Conservation (phyloP, 2,329 filamentous ascomycete species). For the Colletotrichum godetiae region DNA sequence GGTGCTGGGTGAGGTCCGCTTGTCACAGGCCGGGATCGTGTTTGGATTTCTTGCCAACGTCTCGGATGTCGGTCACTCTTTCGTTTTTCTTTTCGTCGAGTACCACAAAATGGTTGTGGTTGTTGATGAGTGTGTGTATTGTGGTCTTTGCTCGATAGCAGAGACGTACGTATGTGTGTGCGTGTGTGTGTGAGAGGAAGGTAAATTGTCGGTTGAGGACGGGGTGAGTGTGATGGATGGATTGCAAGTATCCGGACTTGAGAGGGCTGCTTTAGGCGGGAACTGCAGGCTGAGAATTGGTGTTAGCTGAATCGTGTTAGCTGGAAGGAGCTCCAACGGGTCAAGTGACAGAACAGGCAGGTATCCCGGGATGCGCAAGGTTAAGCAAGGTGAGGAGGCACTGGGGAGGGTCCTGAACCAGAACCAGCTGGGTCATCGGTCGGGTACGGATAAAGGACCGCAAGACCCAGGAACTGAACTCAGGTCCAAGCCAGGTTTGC, state of each 20-base stretch:
- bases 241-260: constrained; percentile 9
- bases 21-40: constrained; percentile 34
- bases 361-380: constrained; percentile 27
- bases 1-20: constrained; percentile 26
- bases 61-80: constrained; percentile 8
- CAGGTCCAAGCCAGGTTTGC: background rate
- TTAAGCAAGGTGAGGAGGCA: constrained; percentile 15
- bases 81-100: background rate
- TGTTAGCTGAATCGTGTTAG: constrained; percentile 30
- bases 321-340: constrained; percentile 32
- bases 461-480: background rate
- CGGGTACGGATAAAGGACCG: background rate
- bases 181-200: background rate
- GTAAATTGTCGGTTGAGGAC: background rate
- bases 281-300: constrained; percentile 2
- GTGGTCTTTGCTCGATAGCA: background rate
- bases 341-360: constrained; percentile 32
- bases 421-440: constrained; percentile 16
- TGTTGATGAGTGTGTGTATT: background rate
- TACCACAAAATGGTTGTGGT: background rate
- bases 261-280: constrained; percentile 1
- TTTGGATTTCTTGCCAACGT: constrained; percentile 34
- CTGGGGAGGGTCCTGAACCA: constrained; percentile 25
- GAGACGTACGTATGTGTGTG: no score
- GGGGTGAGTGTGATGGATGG: no score